Percentiles rank a stretch among this genome's conserved stretches.
phyloP scores from a whole-genome alignment of 75 land plant species.

The Pseudotsuga menziesii region DNA sequence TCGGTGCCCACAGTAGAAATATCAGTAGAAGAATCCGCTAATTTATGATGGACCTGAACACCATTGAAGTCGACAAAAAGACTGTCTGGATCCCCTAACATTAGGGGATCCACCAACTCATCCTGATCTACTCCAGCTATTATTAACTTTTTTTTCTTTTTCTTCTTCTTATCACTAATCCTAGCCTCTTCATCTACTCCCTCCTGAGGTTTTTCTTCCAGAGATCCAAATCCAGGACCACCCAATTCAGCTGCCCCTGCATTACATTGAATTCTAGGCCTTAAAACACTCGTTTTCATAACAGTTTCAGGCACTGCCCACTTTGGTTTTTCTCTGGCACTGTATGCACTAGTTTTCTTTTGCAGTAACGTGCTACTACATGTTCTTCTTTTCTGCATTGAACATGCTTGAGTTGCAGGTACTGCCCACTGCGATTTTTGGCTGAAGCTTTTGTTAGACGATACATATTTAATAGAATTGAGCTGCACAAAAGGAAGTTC shows the following conservation, averaged over 20 bases:
- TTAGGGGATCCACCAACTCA: slow-evolving; percentile 59
- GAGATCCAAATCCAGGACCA: slow-evolving; percentile 1
- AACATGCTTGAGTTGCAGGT: too few species aligned
- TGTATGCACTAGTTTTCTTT: not conserved
- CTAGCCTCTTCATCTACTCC: not conserved
- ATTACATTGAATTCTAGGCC: not conserved
- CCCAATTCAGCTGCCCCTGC: slow-evolving; percentile 11
- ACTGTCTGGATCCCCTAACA: slow-evolving; percentile 85
- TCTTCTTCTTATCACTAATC: slow-evolving; percentile 9
- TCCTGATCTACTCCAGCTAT: slow-evolving; percentile 68
- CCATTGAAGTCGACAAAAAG: slow-evolving; percentile 79
- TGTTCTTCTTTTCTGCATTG: not conserved
- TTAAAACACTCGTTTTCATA: not conserved
- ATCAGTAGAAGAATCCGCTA: slow-evolving; percentile 26
- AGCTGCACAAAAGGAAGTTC: too few species aligned
- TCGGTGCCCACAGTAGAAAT: not conserved
- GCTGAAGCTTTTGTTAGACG: too few species aligned
- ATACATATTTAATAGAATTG: too few species aligned
- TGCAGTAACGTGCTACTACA: not conserved
- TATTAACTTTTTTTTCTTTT: too few species aligned
- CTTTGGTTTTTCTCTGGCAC: not conserved
- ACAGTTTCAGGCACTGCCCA: not conserved
- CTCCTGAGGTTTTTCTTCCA: not conserved
- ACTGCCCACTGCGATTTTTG: too few species aligned
- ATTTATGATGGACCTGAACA: slow-evolving; percentile 70